These are phyloP conservation scores for Trypanosoma scelopori DNA, from an alignment of 208 protist species.

Conservation along the genomic window DNA sequence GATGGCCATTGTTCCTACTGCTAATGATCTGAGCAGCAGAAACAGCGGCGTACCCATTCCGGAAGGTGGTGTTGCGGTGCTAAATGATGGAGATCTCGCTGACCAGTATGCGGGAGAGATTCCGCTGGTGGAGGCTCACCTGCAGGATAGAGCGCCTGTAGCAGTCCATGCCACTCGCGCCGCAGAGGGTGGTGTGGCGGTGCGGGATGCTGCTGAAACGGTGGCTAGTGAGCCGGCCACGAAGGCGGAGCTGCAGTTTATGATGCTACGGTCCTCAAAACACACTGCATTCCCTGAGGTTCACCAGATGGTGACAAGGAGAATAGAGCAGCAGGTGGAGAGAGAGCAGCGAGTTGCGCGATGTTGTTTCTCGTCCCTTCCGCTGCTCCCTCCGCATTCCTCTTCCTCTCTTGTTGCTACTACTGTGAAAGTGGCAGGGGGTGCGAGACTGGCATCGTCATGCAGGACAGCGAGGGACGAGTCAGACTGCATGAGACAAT, in stretches of 20 bases:
- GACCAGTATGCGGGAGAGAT: too few relatives aligned
- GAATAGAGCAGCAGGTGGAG: slow-evolving; percentile 1
- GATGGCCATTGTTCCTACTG: too few relatives aligned
- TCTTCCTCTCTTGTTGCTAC: neutral
- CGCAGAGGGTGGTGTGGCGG: neutral
- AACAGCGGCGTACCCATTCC: too few relatives aligned
- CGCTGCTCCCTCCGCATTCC: neutral
- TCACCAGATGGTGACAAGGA: slow-evolving; percentile 14
- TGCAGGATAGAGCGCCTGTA: too few relatives aligned
- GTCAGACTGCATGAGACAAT: too few relatives aligned
- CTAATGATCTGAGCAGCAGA: too few relatives aligned
- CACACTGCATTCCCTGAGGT: slow-evolving; percentile 19
- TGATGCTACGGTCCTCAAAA: neutral
- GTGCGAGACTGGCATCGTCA: too few relatives aligned
- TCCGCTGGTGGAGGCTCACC: too few relatives aligned
- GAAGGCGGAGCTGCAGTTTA: slow-evolving; percentile 2
- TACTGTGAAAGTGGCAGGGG: neutral
- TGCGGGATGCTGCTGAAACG: neutral
- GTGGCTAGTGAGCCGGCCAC: neutral
- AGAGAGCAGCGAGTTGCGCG: neutral
- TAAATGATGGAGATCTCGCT: too few relatives aligned
- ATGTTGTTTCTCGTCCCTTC: neutral
- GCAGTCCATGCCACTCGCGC: too few relatives aligned
- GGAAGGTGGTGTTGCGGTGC: too few relatives aligned
- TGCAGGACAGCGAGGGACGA: too few relatives aligned